Evolutionary conservation across 208 protist species (phyloP), one percentile per base, ranked within the genome.

Genomic region (Acanthamoeba healyi): DNA sequence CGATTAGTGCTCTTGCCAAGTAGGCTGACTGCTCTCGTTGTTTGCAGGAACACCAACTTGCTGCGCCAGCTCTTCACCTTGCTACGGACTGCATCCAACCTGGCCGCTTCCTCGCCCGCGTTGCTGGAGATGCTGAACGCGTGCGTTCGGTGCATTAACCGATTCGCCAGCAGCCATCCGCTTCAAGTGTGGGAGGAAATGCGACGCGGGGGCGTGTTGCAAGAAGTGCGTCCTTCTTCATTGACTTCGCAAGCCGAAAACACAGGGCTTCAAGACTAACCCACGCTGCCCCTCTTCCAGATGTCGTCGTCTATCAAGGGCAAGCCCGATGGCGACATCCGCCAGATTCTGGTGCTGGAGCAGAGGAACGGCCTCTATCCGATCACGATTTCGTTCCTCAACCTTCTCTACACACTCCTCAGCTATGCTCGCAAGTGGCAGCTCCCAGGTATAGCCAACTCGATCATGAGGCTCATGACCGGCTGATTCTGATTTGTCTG

Each of bases 361-460:
- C 40, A 46, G 36, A 54, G 24, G 51, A 63, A 40, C 36, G 82
- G 82, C 44, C 44, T 36, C 34, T 89, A 89, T 22, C 54, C 82
- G 19, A 63, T 89, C 82, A 89, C 82, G 12, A 36, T 89, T 9
- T 89, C 82, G 24, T 89, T 89, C 54, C 44, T 89, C 24, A 46
- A 89, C 40, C 54, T 89, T 9, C 54, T 89, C 22, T 65, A 54
- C 26, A 89, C 82, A 10, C 82, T 89, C 5, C 51, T 89, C 32
- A 46, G 19, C 29, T 89, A 49, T 32, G 82, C 82, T 9, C 82
- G 51, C 5, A 29, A 63, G 54, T 89, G 82, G 82, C 44, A 65
- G 24, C 29, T 82, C 24, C 74, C 74, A 46, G 34, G 44, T 56
- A 49, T n/a, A n/a, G n/a, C n/a, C n/a, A 17, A 22, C 46, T 17